phyloP scores from a whole-genome alignment of 2,329 filamentous ascomycete genomes.

The Xylogone sp. region DNA sequence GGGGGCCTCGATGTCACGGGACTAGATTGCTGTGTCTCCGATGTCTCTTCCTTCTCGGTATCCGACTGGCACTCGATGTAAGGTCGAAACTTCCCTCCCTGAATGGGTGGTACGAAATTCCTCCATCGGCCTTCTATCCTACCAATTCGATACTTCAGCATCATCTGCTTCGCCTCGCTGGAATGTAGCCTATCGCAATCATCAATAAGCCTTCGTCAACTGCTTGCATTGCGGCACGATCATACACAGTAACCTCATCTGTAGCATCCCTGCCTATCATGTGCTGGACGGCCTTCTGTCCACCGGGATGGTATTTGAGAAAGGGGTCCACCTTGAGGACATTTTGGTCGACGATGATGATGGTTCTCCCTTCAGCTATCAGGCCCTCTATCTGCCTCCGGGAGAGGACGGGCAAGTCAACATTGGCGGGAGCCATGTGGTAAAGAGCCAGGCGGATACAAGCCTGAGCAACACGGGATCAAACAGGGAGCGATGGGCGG shows the following conservation, averaged over 20 bases:
- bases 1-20: constrained; percentile 25
- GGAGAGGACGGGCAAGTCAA: constrained; percentile 40
- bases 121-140: constrained; percentile 75
- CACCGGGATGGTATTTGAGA: constrained; percentile 87
- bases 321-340: constrained; percentile 88
- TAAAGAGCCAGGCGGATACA: not conserved
- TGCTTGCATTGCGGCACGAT: constrained; percentile 16
- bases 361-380: constrained; percentile 75
- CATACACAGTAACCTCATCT: constrained; percentile 87
- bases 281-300: constrained; percentile 84
- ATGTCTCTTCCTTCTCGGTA: constrained; percentile 32
- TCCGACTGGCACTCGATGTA: constrained; percentile 36
- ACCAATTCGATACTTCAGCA: constrained; percentile 82
- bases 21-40: constrained; percentile 22
- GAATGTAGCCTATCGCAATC: constrained; percentile 69
- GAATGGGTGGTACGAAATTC: constrained; percentile 88
- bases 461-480: too few species aligned
- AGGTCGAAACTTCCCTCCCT: constrained; percentile 74
- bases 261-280: constrained; percentile 94
- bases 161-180: constrained; percentile 66
- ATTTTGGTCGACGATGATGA: constrained; percentile 76
- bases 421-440: not conserved
- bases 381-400: constrained; percentile 70
- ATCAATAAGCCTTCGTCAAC: constrained; percentile 3
- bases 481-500: too few species aligned